Percentiles rank a stretch among this genome's conserved stretches.
These are phyloP conservation scores for Elasticomyces elasticus DNA, from an alignment of 495 filamentous ascomycete genomes.

Conservation along the genomic window DNA sequence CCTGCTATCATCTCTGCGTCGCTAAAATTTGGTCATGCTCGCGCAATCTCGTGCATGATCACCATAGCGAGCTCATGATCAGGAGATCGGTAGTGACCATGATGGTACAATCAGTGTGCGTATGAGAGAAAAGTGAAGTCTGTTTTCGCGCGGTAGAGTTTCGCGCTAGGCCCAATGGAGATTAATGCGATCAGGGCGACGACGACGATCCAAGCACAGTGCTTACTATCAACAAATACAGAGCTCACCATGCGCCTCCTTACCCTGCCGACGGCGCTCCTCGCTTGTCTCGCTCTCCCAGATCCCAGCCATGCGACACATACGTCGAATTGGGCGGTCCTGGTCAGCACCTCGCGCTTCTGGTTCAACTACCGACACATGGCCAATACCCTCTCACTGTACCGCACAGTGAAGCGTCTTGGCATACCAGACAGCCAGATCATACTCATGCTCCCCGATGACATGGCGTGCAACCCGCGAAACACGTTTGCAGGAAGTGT, in stretches of 20 bases:
- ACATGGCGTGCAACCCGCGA: conserved; percentile 98
- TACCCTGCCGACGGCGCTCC: conserved; percentile 6
- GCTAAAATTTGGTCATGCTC: too few species aligned
- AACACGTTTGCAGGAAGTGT: conserved; percentile 97
- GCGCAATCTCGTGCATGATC: too few species aligned
- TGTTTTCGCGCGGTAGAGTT: too few species aligned
- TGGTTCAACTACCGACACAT: conserved; percentile 99
- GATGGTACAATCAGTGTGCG: too few species aligned
- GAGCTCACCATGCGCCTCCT: conserved; percentile 13
- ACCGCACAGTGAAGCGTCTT: conserved; percentile 95
- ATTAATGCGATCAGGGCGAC: too few species aligned
- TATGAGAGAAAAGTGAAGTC: too few species aligned
- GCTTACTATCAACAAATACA: neutral
- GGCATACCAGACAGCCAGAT: conserved; percentile 98
- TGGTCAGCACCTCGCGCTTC: conserved; percentile 96
- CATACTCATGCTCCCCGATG: conserved; percentile 97
- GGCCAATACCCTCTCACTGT: conserved; percentile 93
- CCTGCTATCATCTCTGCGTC: too few species aligned
- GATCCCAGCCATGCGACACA: conserved; percentile 56
- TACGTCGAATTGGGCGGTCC: conserved; percentile 96
- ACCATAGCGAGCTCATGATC: too few species aligned
- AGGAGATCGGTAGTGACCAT: too few species aligned
- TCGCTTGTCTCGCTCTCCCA: conserved; percentile 27
- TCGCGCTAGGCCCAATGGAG: too few species aligned
- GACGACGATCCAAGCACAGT: neutral